Evolutionary conservation across 1,139 yeast species (phyloP).

Genomic region (Hyphopichia pseudoburtonii): DNA sequence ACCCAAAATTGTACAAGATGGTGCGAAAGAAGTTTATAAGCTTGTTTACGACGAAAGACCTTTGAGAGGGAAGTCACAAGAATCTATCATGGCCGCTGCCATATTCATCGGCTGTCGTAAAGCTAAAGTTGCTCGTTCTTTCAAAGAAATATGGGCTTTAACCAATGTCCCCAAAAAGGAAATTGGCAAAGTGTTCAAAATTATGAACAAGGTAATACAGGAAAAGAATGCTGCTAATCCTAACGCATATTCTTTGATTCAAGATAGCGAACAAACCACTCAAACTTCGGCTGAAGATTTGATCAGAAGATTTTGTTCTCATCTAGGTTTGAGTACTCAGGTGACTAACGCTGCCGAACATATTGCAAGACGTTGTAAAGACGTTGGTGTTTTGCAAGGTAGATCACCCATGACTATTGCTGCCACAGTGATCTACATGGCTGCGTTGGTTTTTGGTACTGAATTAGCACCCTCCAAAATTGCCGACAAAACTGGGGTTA

Average conservation of each 20-base stretch:
- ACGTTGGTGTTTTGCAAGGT: conserved; percentile 92
- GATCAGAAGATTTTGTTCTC: conserved; percentile 94
- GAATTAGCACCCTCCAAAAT: conserved; percentile 73
- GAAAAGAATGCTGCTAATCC: conserved; percentile 58
- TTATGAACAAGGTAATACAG: conserved; percentile 74
- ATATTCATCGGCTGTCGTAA: conserved; percentile 93
- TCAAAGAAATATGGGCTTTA: conserved; percentile 93
- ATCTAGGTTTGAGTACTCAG: conserved; percentile 80
- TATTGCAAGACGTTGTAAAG: conserved; percentile 86
- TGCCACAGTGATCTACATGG: conserved; percentile 95
- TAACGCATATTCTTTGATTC: conserved; percentile 28
- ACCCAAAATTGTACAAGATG: conserved; percentile 94
- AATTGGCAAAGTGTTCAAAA: conserved; percentile 83
- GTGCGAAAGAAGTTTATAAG: conserved; percentile 95
- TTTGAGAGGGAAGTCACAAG: conserved; percentile 88
- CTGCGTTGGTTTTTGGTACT: conserved; percentile 77
- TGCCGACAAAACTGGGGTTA: conserved; percentile 94
- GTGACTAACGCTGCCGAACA: conserved; percentile 92
- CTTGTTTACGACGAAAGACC: conserved; percentile 86
- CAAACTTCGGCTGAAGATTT: conserved; percentile 94
- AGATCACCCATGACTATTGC: conserved; percentile 97
- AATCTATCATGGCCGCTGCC: conserved; percentile 95
- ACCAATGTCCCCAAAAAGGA: conserved; percentile 94
- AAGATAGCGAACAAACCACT: conserved; percentile 72
- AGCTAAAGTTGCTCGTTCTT: conserved; percentile 92